A percentile compares a stretch with the other conserved stretches of the same genome.
phyloP scores from a whole-genome alignment of 345 rosid species.

The Citrus sinensis region DNA sequence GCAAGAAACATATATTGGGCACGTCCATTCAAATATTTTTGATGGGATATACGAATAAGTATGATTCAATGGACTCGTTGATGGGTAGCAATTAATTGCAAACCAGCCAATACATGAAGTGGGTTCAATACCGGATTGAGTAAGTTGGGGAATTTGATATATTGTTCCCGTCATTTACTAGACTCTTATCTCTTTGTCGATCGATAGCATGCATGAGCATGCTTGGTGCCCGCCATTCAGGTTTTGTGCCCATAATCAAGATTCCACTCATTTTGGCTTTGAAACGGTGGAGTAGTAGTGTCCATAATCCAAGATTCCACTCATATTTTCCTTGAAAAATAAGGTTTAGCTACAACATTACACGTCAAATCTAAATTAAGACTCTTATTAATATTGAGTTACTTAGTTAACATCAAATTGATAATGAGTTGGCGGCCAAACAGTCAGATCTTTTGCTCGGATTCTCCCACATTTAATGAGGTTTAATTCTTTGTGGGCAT shows the following conservation, averaged over 20 bases:
- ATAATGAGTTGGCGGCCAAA: neutral
- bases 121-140: neutral
- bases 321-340: conserved; percentile 16
- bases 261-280: conserved; percentile 12
- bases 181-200: neutral
- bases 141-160: neutral
- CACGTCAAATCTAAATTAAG: no score
- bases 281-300: conserved; percentile 2
- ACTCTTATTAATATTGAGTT: no score
- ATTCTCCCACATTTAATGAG: neutral
- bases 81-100: neutral
- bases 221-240: neutral
- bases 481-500: neutral
- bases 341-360: neutral
- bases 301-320: conserved; percentile 33
- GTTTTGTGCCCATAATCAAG: conserved; percentile 12
- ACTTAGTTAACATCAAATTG: neutral
- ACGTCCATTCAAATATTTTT: conserved; percentile 1
- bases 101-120: neutral
- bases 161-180: neutral
- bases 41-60: neutral
- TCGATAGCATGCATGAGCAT: neutral
- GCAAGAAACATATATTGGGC: neutral
- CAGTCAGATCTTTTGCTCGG: neutral
- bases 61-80: conserved; percentile 3